phyloP scores from a whole-genome alignment of 2,329 filamentous ascomycete species.

The Ustulina deusta region DNA sequence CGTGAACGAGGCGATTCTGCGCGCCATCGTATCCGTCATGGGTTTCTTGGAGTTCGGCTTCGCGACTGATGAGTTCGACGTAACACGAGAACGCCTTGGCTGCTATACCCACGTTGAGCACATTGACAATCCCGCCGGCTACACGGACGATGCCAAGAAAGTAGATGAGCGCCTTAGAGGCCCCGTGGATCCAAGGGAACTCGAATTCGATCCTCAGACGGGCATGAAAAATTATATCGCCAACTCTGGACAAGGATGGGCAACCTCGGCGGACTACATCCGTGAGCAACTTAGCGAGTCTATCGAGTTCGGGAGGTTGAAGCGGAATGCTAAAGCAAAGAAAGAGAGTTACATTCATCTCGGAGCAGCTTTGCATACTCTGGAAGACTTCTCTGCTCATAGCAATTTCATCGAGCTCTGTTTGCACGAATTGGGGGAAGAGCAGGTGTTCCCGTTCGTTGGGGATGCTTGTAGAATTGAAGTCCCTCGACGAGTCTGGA shows the following conservation, averaged over 20 bases:
- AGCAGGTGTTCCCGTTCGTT: slow-evolving; percentile 64
- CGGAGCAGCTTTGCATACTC: slow-evolving; percentile 64
- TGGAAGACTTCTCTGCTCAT: slow-evolving; percentile 67
- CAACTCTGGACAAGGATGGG: slow-evolving; percentile 46
- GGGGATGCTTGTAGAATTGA: slow-evolving; percentile 54
- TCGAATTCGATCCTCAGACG: slow-evolving; percentile 48
- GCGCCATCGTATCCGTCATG: slow-evolving; percentile 66
- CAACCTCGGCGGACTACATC: slow-evolving; percentile 49
- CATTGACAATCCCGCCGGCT: slow-evolving; percentile 61
- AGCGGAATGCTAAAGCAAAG: slow-evolving; percentile 36
- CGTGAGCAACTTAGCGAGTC: slow-evolving; percentile 45
- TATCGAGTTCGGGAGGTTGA: slow-evolving; percentile 46
- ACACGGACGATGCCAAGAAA: slow-evolving; percentile 47
- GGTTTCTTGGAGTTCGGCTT: slow-evolving; percentile 69
- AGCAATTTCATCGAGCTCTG: slow-evolving; percentile 67
- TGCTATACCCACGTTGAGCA: slow-evolving; percentile 65
- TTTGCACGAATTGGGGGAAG: slow-evolving; percentile 62
- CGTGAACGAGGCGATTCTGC: slow-evolving; percentile 65
- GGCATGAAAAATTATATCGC: slow-evolving; percentile 53
- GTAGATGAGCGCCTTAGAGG: slow-evolving; percentile 48
- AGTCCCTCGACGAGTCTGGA: slow-evolving; percentile 52
- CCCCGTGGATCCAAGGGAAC: slow-evolving; percentile 47
- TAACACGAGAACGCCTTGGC: slow-evolving; percentile 64
- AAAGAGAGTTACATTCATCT: slow-evolving; percentile 52
- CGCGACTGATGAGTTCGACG: slow-evolving; percentile 67